Base-by-base conservation (phyloP, 768 basidiomycete genomes). In the Rhodotorula kratochvilovae region DNA sequence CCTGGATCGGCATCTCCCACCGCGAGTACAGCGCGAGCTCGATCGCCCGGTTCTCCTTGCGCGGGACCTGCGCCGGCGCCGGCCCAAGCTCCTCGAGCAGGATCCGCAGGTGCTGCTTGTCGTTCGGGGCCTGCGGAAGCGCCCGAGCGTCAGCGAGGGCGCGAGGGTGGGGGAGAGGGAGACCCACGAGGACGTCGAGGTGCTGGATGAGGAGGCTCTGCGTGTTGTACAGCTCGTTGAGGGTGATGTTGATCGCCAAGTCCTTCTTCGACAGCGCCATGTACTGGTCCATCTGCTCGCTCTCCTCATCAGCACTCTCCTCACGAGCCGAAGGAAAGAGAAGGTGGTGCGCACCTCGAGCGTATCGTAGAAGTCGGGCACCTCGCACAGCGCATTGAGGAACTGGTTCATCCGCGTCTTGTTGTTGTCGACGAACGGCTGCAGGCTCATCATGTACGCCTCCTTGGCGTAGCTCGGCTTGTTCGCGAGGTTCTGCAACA, bases 211-310 rank as follows among this genome's bases (percentile, higher is more conserved):
- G 88, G 79, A 98, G 83, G 35, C 93, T 90, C 81, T 99, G 96
- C 5, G 96, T 99, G 83, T 98, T 98, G 82, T 97, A 98, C 84
- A 99, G 79, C 85, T 99, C 96, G 80, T 99, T 99, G 81, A 98
- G 83, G 13, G 96, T 98, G 80, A 99, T 99, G 81, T 93, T 91
- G 82, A 99, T 98, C 84, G 90, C 88, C 69, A 98, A 84, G 80
- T 98, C 96, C 82, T 98, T 98, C 86, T 99, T 99, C 69, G 94
- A 97, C 67, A 99, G 83, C 16, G 96, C 96, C 93, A 99, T 97
- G 81, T 99, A 99, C 84, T 98, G 96, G 82, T 99, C 96, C 89
- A 98, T 95, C 95, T 59, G 42, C 54, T 54, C 36, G 15, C 45
- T 39, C 36, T 17, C 55, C 8, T 31, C 29, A 31, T 54, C 96